These are phyloP conservation scores for Lyophyllum shimeji DNA, from an alignment of 768 basidiomycete genomes.

Conservation along the genomic window DNA sequence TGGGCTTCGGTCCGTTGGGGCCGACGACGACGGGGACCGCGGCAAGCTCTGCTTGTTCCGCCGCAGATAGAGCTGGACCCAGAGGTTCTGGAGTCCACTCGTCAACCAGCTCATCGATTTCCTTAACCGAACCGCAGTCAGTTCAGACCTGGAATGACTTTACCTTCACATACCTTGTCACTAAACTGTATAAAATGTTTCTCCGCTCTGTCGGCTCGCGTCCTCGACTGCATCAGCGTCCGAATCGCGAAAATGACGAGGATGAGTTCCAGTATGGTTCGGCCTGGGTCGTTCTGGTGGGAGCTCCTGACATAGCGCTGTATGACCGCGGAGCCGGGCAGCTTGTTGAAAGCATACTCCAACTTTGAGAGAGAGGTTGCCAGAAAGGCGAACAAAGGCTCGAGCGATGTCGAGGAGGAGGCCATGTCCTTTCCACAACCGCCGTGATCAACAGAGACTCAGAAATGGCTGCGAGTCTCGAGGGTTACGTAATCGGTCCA, in stretches of 20 bases:
- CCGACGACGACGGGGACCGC: constrained; percentile 79
- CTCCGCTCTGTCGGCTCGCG: constrained; percentile 78
- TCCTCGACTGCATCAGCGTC: constrained; percentile 88
- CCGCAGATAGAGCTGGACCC: constrained; percentile 54
- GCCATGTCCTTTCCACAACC: constrained; percentile 23
- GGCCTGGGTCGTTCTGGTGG: constrained; percentile 93
- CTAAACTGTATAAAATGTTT: constrained; percentile 90
- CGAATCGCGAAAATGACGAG: constrained; percentile 86
- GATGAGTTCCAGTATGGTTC: constrained; percentile 87
- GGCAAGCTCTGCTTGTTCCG: constrained; percentile 68
- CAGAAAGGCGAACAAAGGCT: constrained; percentile 63
- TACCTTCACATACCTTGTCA: constrained; percentile 70
- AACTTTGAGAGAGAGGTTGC: constrained; percentile 57
- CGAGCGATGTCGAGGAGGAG: constrained; percentile 34
- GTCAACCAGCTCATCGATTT: constrained; percentile 94
- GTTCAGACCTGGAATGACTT: not conserved
- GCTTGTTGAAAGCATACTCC: constrained; percentile 66
- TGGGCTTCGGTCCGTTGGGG: constrained; percentile 80
- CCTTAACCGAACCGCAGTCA: constrained; percentile 45
- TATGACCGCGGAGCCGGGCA: constrained; percentile 82
- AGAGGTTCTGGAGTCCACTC: constrained; percentile 94
- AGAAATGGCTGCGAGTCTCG: too few relatives aligned
- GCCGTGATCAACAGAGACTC: too few relatives aligned
- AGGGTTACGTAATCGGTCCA: too few relatives aligned
- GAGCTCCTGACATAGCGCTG: constrained; percentile 92